Conservation (phyloP, 495 filamentous ascomycete genomes). For the Parmelia sp. region DNA sequence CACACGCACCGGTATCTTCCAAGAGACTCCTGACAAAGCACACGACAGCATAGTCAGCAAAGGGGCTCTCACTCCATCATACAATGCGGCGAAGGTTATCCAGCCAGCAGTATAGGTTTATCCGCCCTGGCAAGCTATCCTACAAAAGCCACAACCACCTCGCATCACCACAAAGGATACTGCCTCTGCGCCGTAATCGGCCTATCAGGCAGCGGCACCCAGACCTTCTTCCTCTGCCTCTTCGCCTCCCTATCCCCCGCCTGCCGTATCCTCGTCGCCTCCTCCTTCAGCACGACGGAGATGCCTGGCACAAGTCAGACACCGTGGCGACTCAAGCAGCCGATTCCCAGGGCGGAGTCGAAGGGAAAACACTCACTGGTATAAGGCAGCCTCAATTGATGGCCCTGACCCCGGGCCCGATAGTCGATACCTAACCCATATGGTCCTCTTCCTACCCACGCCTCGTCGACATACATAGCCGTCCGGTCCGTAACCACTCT, state of each 20-base stretch:
- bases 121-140: neutral
- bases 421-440: conserved; percentile 51
- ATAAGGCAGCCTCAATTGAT: conserved; percentile 55
- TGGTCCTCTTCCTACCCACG: conserved; percentile 78
- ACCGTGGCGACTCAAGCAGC: neutral
- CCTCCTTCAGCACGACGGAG: conserved; percentile 83
- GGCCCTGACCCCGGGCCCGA: conserved; percentile 61
- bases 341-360: neutral
- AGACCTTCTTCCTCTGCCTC: conserved; percentile 60
- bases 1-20: too few species aligned
- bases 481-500: conserved; percentile 61
- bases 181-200: conserved; percentile 72
- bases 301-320: conserved; percentile 46
- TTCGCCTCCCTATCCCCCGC: conserved; percentile 70
- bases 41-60: too few species aligned
- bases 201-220: conserved; percentile 77
- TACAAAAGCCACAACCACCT: neutral
- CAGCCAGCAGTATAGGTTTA: neutral
- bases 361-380: conserved; percentile 57
- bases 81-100: neutral
- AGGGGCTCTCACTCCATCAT: too few species aligned
- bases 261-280: conserved; percentile 75
- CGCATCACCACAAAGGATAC: conserved; percentile 75
- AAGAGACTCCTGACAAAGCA: too few species aligned
- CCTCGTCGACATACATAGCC: conserved; percentile 77